Conservation (phyloP, 306 rosid species). For the Luffa acutangula region DNA sequence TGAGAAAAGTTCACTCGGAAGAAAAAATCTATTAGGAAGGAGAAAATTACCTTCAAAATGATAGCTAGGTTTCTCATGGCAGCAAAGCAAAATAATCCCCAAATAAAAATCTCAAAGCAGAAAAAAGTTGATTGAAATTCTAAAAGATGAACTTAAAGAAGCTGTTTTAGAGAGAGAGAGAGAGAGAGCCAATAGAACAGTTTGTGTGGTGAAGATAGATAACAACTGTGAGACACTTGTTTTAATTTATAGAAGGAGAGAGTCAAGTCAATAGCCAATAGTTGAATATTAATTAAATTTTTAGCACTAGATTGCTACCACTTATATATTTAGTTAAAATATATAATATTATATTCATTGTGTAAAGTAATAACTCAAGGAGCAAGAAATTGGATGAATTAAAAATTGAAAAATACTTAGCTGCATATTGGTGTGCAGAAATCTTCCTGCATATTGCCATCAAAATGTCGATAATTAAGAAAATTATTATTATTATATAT, state of each 20-base stretch:
- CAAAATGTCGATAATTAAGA: too few relatives aligned
- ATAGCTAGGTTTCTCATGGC: not conserved
- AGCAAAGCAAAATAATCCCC: not conserved
- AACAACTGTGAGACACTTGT: not conserved
- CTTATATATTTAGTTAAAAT: too few relatives aligned
- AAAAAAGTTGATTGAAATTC: not conserved
- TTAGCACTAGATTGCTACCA: not conserved
- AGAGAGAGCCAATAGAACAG: not conserved
- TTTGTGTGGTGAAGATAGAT: conserved; percentile 6
- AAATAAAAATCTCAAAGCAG: not conserved
- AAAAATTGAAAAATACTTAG: too few relatives aligned
- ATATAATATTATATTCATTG: too few relatives aligned
- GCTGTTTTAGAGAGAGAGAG: not conserved
- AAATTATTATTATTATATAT: too few relatives aligned
- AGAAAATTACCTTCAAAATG: not conserved
- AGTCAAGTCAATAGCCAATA: not conserved
- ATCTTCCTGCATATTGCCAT: too few relatives aligned
- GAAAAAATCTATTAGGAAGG: not conserved
- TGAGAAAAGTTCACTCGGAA: not conserved
- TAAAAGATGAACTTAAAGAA: not conserved
- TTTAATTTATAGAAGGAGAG: not conserved
- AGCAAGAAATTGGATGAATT: too few relatives aligned
- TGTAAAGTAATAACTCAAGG: too few relatives aligned
- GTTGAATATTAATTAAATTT: not conserved
- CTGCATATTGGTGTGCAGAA: too few relatives aligned